Conservation (phyloP, 106 monocot species). For the Acanthochlamys bracteata region DNA sequence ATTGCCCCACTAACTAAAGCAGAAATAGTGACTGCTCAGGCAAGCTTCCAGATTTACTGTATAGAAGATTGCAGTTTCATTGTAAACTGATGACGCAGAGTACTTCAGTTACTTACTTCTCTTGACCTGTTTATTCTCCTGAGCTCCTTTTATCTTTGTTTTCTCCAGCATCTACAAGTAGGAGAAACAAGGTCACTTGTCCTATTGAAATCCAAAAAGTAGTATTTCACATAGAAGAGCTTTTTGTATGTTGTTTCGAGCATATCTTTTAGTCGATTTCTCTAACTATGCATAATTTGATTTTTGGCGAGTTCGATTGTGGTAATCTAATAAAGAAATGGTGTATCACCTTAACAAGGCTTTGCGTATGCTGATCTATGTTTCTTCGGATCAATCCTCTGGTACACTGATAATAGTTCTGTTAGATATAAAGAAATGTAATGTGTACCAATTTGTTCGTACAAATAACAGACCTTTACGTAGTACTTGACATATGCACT, state of each 20-base stretch:
- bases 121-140: conserved; percentile 11
- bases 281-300: not conserved
- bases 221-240: too few species aligned
- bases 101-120: not conserved
- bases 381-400: conserved; percentile 51
- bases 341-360: conserved; percentile 33
- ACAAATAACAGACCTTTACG: conserved; percentile 46
- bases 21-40: too few species aligned
- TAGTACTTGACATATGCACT: conserved; percentile 54
- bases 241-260: not conserved
- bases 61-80: too few species aligned
- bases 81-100: too few species aligned
- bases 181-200: too few species aligned
- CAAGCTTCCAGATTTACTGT: too few species aligned
- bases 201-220: too few species aligned
- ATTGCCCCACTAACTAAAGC: too few species aligned
- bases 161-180: conserved; percentile 32
- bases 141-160: conserved; percentile 24
- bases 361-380: conserved; percentile 42
- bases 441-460: not conserved
- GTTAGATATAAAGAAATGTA: not conserved
- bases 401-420: conserved; percentile 34
- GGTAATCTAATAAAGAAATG: too few species aligned
- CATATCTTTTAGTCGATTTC: not conserved
- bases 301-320: not conserved